These are phyloP conservation scores for Epicoccum nigrum DNA, from an alignment of 2,329 filamentous ascomycete species.

Conservation along the genomic window DNA sequence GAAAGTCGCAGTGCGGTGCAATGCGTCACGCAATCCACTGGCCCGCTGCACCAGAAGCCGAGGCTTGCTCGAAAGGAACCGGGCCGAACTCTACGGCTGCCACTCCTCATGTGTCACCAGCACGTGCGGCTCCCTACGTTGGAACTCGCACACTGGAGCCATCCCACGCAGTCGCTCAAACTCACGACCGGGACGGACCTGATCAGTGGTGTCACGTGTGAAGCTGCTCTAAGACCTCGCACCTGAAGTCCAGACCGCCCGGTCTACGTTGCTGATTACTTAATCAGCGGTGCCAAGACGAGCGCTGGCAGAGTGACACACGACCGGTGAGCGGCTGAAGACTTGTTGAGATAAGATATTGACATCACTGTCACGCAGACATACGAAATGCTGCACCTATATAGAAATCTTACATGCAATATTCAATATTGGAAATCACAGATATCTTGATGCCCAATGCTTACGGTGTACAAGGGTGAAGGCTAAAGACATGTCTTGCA, in stretches of 20 bases:
- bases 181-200: too few relatives aligned
- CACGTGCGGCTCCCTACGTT: conserved; percentile 9
- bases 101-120: conserved; percentile 8
- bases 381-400: neutral
- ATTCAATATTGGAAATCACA: conserved; percentile 3
- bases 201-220: too few relatives aligned
- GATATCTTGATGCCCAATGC: neutral
- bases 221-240: too few relatives aligned
- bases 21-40: conserved; percentile 2
- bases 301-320: conserved; percentile 15
- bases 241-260: too few relatives aligned
- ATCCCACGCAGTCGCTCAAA: too few relatives aligned
- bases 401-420: neutral
- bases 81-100: conserved; percentile 13
- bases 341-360: conserved; percentile 13
- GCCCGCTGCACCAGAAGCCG: conserved; percentile 23
- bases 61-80: conserved; percentile 22
- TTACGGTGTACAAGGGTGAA: neutral
- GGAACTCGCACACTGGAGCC: too few relatives aligned
- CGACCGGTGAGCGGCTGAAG: conserved; percentile 26
- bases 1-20: neutral
- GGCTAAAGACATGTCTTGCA: neutral
- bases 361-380: conserved; percentile 5
- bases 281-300: too few relatives aligned
- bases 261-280: too few relatives aligned